Evolutionary conservation across 345 rosid species (phyloP).

Genomic region (Salix viminalis): DNA sequence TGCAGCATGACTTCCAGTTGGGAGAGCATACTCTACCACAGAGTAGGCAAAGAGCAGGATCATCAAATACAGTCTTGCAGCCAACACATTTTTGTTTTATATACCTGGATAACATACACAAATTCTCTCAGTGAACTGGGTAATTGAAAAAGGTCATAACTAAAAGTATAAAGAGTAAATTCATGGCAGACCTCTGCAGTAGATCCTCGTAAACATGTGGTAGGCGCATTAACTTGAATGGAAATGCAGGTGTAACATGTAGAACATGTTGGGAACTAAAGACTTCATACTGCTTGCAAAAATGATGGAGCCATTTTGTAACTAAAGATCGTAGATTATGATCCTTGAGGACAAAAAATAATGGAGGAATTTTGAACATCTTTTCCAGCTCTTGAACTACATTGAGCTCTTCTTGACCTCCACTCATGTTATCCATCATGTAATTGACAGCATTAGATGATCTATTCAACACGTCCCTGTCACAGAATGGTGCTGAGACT

Average conservation of each 20-base stretch:
- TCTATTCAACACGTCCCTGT: conserved; percentile 31
- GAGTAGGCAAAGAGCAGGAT: conserved; percentile 79
- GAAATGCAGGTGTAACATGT: conserved; percentile 56
- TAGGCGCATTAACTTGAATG: conserved; percentile 76
- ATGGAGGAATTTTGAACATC: conserved; percentile 67
- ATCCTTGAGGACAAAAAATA: conserved; percentile 54
- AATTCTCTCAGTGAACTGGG: conserved; percentile 8
- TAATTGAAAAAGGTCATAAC: not conserved
- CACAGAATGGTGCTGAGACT: conserved; percentile 45
- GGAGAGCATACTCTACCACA: conserved; percentile 90
- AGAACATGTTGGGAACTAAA: conserved; percentile 29
- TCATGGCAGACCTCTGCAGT: conserved; percentile 59
- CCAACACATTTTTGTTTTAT: conserved; percentile 62
- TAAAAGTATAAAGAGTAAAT: conserved; percentile 8
- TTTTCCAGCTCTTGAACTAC: conserved; percentile 64
- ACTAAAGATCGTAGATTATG: conserved; percentile 40
- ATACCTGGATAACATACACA: conserved; percentile 45
- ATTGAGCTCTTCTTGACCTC: conserved; percentile 41
- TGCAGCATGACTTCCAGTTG: conserved; percentile 76
- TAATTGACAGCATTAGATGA: conserved; percentile 31
- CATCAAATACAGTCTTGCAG: conserved; percentile 50
- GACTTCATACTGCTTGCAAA: conserved; percentile 39
- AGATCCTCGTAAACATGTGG: conserved; percentile 83
- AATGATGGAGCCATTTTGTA: conserved; percentile 65
- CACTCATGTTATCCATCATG: conserved; percentile 32